phyloP scores from a whole-genome alignment of 108 stramenopile genomes.

The Cylindrotheca closterium region DNA sequence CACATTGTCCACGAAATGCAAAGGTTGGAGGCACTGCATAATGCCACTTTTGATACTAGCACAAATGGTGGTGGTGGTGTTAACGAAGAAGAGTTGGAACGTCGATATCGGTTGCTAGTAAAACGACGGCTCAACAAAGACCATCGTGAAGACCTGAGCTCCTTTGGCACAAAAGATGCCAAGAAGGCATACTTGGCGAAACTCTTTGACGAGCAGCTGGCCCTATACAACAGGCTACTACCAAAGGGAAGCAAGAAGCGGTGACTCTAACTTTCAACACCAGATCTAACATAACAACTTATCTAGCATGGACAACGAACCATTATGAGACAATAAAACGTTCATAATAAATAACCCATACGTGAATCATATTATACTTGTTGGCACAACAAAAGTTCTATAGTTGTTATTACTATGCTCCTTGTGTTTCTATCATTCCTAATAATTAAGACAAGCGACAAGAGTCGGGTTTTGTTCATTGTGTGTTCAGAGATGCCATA shows the following conservation, averaged over 20 bases:
- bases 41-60: neutral
- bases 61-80: neutral
- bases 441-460: no score
- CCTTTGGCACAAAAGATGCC: slow-evolving; percentile 65
- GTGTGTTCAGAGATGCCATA: no score
- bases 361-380: no score
- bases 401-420: no score
- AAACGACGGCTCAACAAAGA: slow-evolving; percentile 63
- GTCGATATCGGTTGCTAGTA: slow-evolving; percentile 71
- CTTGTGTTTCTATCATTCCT: no score
- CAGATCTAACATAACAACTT: no score
- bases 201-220: slow-evolving; percentile 52
- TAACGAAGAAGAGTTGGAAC: slow-evolving; percentile 18
- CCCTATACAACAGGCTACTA: slow-evolving; percentile 14
- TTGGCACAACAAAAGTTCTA: no score
- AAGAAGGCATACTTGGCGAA: slow-evolving; percentile 55
- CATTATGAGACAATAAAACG: no score
- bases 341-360: no score
- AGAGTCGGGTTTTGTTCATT: no score
- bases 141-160: slow-evolving; percentile 59
- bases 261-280: no score
- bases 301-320: no score
- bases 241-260: neutral
- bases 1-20: slow-evolving; percentile 65
- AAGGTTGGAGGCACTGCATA: slow-evolving; percentile 30